These are phyloP conservation scores for Spiromastix sp. DNA, from an alignment of 2,329 filamentous ascomycete genomes.

Conservation along the genomic window DNA sequence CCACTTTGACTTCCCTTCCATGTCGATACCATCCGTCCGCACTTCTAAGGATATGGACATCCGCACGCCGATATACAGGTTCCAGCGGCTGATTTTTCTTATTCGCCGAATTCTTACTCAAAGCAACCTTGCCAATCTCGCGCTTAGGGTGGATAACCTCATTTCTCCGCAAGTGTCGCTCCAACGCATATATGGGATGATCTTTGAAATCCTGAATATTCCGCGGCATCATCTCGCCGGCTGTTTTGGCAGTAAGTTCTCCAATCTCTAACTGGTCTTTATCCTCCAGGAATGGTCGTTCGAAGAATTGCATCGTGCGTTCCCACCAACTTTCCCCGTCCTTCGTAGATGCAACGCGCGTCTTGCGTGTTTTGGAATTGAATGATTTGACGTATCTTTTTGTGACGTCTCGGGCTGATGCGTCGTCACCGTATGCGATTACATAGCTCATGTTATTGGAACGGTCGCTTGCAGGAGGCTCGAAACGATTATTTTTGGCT, in stretches of 20 bases:
- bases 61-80: constrained; percentile 67
- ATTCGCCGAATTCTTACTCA: constrained; percentile 30
- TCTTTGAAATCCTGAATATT: constrained; percentile 81
- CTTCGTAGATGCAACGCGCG: constrained; percentile 61
- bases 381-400: constrained; percentile 77
- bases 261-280: constrained; percentile 76
- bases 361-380: constrained; percentile 76
- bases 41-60: constrained; percentile 69
- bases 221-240: constrained; percentile 71
- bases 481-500: constrained; percentile 63
- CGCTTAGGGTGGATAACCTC: constrained; percentile 68
- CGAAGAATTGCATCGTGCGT: constrained; percentile 32
- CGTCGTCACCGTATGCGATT: constrained; percentile 73
- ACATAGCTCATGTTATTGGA: constrained; percentile 75
- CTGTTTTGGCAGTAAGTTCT: constrained; percentile 60
- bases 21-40: constrained; percentile 85
- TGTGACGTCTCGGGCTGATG: constrained; percentile 73
- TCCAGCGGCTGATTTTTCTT: constrained; percentile 53
- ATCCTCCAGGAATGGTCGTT: constrained; percentile 42
- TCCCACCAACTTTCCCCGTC: constrained; percentile 48
- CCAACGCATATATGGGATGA: constrained; percentile 73
- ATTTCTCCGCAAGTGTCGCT: constrained; percentile 71
- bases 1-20: constrained; percentile 65
- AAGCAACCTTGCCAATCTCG: constrained; percentile 66
- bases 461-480: constrained; percentile 69